Conservation (phyloP, 805 yeast species). For the Sugiyamaella boreocaroliniensis region DNA sequence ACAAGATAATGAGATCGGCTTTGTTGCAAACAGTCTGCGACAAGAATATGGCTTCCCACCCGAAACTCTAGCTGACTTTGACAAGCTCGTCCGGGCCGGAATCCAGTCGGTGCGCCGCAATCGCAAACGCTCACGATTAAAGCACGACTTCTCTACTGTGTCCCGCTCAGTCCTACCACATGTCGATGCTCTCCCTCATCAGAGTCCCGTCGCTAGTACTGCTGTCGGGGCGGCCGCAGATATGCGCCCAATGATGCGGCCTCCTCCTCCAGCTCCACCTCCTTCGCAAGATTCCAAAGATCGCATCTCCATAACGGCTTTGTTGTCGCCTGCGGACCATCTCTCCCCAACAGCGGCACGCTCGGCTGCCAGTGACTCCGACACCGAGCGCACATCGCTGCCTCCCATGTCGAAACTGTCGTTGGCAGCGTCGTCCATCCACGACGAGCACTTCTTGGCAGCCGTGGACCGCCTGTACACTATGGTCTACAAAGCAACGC, state of each 20-base stretch:
- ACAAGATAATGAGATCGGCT: slow-evolving; percentile 74
- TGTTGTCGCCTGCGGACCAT: slow-evolving; percentile 4
- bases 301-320: slow-evolving; percentile 10
- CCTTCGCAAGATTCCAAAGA: background rate
- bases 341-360: background rate
- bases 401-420: slow-evolving; percentile 15
- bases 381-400: background rate
- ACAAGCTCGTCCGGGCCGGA: slow-evolving; percentile 85
- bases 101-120: slow-evolving; percentile 89
- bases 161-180: background rate
- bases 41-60: slow-evolving; percentile 68
- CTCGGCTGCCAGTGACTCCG: background rate
- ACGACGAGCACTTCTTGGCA: slow-evolving; percentile 7
- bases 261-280: background rate
- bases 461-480: slow-evolving; percentile 10
- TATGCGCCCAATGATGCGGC: background rate
- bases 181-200: background rate
- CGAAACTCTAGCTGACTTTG: slow-evolving; percentile 63
- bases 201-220: too few relatives aligned
- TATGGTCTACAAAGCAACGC: slow-evolving; percentile 3
- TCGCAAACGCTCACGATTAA: slow-evolving; percentile 33
- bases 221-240: background rate
- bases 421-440: slow-evolving; percentile 2
- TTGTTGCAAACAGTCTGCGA: slow-evolving; percentile 71
- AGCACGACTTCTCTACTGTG: background rate